phyloP scores from a whole-genome alignment of 306 rosid species.

The Trifolium repens region DNA sequence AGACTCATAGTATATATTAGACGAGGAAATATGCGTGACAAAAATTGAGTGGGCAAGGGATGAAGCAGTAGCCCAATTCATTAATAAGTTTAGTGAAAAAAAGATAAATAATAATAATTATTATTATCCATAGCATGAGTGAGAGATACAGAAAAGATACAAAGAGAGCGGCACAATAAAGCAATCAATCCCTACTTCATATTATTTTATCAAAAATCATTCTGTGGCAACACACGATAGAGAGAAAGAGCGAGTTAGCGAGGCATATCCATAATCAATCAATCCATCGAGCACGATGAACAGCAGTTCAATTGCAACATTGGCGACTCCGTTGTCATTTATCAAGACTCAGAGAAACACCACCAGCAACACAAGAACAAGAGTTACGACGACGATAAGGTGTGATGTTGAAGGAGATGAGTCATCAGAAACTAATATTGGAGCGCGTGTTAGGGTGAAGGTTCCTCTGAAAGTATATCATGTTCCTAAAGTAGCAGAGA shows the following conservation, averaged over 20 bases:
- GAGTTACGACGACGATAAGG: background rate
- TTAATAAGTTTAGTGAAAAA: no score
- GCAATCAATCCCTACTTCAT: background rate
- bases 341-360: background rate
- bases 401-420: background rate
- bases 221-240: background rate
- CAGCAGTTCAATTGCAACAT: background rate
- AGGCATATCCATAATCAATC: background rate
- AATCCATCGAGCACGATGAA: background rate
- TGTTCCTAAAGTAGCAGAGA: constrained; percentile 71
- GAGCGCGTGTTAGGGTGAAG: constrained; percentile 80
- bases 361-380: background rate
- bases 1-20: no score
- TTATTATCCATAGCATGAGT: no score
- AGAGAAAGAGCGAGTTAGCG: background rate
- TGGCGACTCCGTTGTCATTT: background rate
- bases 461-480: constrained; percentile 85
- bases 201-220: background rate
- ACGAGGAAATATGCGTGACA: no score
- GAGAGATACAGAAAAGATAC: background rate
- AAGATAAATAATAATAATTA: no score
- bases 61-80: no score
- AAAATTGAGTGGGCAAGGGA: no score
- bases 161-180: background rate
- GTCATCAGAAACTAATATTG: constrained; percentile 41